Evolutionary conservation across 1,284 basidiomycete genomes (phyloP), one percentile per base, ranked within the genome.

Genomic region (Crucibulum parvulum): DNA sequence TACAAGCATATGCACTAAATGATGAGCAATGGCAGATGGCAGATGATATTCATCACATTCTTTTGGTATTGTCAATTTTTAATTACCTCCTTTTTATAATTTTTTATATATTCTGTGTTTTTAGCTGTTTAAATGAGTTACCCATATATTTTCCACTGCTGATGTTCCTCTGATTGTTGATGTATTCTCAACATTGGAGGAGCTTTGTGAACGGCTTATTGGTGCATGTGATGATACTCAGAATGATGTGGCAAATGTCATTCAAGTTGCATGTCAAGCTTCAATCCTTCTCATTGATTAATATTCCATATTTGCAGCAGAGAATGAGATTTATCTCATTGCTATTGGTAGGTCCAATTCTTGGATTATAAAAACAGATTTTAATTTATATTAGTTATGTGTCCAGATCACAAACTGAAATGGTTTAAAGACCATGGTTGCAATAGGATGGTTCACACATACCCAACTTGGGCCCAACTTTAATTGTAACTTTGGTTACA

Each of bases 151-250:
- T 39, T 68, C 62, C 36, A 46, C 58, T 41, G 51, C 61, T 31
- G 59, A 67, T 36, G 60, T 67, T 13, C 68, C 64, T 13, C 58
- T 71, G n/a, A 58, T 69, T 60, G 62, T 63, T 47, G 66, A 70
- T 57, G 66, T 60, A 15, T n/a, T 69, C 16, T 61, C 65, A 37
- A 62, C 58, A 35, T 56, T 70, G 36, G 43, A 62, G 11, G 36
- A 66, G 11, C 50, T 69, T 2, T 16, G 48, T 43, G 38, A 61
- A 7, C 52, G 53, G 11, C 35, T 68, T n/a, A 18, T 43, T 4
- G 51, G 48, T 36, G 53, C 58, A 18, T 48, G 39, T 37, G 56
- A 59, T 37, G 60, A 61, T 43, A 43, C n/a, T n/a, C n/a, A n/a
- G n/a, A n/a, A 51, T 36, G 11, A 48, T 16, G 24, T 45, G 16